Evolutionary conservation across 192 early-diverging fungal genomes (phyloP).

Genomic region (Mortierella claussenii): DNA sequence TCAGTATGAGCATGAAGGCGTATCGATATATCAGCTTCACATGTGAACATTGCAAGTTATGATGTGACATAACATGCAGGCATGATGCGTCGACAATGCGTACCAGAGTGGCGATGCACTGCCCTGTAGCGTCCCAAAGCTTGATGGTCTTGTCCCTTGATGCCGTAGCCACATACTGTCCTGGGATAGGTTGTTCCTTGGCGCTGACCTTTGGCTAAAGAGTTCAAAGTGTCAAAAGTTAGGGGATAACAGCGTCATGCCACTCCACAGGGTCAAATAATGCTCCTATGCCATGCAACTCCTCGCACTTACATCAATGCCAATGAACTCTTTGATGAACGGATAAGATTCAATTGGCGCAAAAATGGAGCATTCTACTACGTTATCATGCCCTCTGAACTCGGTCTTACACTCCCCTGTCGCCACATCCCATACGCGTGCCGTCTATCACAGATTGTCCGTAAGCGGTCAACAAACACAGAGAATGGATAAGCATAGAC

Average conservation of each 20-base stretch:
- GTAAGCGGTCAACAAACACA: neutral
- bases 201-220: slow-evolving; percentile 51
- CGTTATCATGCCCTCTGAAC: slow-evolving; percentile 92
- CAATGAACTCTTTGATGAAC: slow-evolving; percentile 76
- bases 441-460: slow-evolving; percentile 64
- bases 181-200: slow-evolving; percentile 62
- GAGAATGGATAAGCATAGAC: too few relatives aligned
- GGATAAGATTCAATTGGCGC: slow-evolving; percentile 75
- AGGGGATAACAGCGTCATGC: too few relatives aligned
- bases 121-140: slow-evolving; percentile 81
- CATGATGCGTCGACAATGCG: too few relatives aligned
- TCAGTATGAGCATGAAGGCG: too few relatives aligned
- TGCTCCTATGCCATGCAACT: too few relatives aligned
- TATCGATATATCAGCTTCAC: too few relatives aligned
- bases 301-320: slow-evolving; percentile 66
- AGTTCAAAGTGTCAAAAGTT: too few relatives aligned
- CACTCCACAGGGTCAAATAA: too few relatives aligned
- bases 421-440: slow-evolving; percentile 83
- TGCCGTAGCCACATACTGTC: slow-evolving; percentile 81
- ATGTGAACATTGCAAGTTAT: too few relatives aligned
- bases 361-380: slow-evolving; percentile 93
- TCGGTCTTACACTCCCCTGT: slow-evolving; percentile 82
- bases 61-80: too few relatives aligned
- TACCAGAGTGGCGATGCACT: slow-evolving; percentile 84
- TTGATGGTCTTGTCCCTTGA: slow-evolving; percentile 93